A percentile compares a stretch with the other conserved stretches of the same genome.
phyloP scores from a whole-genome alignment of 352 stramenopile genomes.

The Poterioochromonas sp. region DNA sequence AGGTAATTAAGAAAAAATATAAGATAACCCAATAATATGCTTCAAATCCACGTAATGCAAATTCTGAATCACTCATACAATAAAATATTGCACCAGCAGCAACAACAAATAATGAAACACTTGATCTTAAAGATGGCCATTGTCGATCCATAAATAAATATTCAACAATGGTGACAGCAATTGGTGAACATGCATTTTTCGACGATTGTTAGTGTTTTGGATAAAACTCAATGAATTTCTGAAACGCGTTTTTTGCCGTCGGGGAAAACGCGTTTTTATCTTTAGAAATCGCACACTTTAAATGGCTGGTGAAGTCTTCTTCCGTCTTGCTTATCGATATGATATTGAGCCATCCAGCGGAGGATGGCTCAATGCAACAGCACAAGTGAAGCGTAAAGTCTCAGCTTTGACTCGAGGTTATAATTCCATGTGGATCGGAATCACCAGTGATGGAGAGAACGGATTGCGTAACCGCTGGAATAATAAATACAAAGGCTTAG shows the following conservation, averaged over 20 bases:
- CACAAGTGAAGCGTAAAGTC: background rate
- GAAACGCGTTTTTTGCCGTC: no score
- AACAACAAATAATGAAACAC: slow-evolving; percentile 50
- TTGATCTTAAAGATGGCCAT: slow-evolving; percentile 52
- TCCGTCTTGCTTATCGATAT: background rate
- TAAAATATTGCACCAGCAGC: slow-evolving; percentile 58
- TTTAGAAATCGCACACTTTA: no score
- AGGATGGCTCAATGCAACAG: background rate
- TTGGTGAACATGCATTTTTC: slow-evolving; percentile 54
- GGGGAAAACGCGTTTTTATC: no score
- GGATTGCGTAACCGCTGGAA: background rate
- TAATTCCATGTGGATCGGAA: background rate
- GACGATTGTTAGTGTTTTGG: no score
- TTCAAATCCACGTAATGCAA: slow-evolving; percentile 50
- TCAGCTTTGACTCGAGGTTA: background rate
- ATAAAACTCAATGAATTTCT: no score
- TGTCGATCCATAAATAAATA: slow-evolving; percentile 58
- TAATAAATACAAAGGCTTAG: background rate
- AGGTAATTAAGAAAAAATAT: slow-evolving; percentile 61
- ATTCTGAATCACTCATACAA: slow-evolving; percentile 54
- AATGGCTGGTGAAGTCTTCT: background rate
- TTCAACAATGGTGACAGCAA: slow-evolving; percentile 59
- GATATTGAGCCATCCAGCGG: background rate
- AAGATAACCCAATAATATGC: slow-evolving; percentile 60
- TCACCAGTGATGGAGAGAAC: background rate